Evolutionary conservation across 257 asterid genomes (phyloP).

Genomic region (Mitragyna speciosa): DNA sequence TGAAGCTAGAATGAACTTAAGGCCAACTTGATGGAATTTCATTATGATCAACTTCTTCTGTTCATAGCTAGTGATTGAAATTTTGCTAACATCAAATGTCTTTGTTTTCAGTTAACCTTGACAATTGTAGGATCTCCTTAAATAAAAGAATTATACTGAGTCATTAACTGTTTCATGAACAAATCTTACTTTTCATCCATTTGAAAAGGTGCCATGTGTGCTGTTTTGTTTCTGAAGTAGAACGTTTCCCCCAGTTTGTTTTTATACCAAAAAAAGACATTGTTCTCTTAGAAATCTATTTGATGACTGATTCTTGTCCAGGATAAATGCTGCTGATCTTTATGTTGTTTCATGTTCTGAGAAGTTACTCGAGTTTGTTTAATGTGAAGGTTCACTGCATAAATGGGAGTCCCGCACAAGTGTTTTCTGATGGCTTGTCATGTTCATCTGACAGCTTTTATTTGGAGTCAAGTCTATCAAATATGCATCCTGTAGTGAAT

Average conservation of each 20-base stretch:
- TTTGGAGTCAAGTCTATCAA: slow-evolving; percentile 32
- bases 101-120: neutral
- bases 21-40: neutral
- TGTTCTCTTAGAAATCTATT: neutral
- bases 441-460: slow-evolving; percentile 47
- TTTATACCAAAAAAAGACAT: too few relatives aligned
- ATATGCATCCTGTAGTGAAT: slow-evolving; percentile 28
- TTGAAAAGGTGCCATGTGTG: neutral
- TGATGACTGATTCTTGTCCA: neutral
- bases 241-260: neutral
- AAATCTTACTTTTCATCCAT: neutral
- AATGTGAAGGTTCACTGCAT: slow-evolving; percentile 42
- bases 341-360: neutral
- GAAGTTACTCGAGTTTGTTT: neutral
- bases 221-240: neutral
- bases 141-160: neutral
- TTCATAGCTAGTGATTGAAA: neutral
- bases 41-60: neutral
- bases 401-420: slow-evolving; percentile 42
- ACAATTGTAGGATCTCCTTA: neutral
- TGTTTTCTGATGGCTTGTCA: slow-evolving; percentile 45
- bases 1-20: neutral
- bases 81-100: neutral
- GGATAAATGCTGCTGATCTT: neutral
- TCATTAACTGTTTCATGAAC: neutral